Evolutionary conservation across 371 early-diverging fungal species (phyloP).

Genomic region (Phascolomyces articulosus): DNA sequence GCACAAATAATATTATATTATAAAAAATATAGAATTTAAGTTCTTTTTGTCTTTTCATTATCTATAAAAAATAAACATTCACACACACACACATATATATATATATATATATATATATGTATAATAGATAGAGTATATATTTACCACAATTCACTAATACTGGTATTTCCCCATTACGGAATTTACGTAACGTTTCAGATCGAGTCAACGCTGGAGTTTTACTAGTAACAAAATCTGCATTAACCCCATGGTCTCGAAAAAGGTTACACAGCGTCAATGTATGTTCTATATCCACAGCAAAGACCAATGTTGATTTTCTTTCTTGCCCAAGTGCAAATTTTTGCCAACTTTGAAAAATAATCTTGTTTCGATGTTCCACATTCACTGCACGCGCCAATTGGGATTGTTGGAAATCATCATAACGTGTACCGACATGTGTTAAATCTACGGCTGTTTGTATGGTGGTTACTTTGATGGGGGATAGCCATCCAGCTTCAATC

Average conservation of each 20-base stretch:
- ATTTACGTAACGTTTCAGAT: constrained; percentile 56
- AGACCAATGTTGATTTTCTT: constrained; percentile 78
- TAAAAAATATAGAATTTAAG: no score
- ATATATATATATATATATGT: no score
- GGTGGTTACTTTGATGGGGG: constrained; percentile 66
- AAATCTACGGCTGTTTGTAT: constrained; percentile 67
- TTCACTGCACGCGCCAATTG: constrained; percentile 73
- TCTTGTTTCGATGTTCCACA: constrained; percentile 62
- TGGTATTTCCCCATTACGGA: constrained; percentile 68
- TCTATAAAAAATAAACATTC: no score
- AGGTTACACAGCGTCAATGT: constrained; percentile 55
- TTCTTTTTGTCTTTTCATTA: no score
- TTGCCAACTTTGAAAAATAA: constrained; percentile 69
- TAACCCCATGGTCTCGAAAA: constrained; percentile 65
- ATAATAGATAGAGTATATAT: neutral
- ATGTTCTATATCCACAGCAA: constrained; percentile 87
- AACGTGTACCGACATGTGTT: constrained; percentile 41
- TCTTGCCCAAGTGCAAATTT: constrained; percentile 43
- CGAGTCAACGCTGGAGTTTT: constrained; percentile 60
- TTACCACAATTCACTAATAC: constrained; percentile 90
- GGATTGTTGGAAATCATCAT: constrained; percentile 66
- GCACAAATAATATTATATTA: no score
- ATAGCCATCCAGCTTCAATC: constrained; percentile 82
- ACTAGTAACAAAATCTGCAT: constrained; percentile 69
- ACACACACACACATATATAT: no score